phyloP scores from a whole-genome alignment of 2,329 filamentous ascomycete genomes.

The Sporothrix schenckii region DNA sequence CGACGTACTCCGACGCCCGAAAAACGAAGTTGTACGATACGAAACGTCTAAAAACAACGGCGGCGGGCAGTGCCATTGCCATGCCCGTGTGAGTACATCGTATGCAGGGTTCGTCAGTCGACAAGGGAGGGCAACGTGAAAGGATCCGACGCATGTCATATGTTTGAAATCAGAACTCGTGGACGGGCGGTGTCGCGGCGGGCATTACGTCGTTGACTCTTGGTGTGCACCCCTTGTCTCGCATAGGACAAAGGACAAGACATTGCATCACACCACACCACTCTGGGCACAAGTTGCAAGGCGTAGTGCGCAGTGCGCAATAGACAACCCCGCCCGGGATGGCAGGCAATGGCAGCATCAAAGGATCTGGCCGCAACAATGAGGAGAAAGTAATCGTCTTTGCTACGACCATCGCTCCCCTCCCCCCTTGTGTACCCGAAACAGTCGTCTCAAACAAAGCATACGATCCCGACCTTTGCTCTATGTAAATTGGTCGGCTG shows the following conservation, averaged over 20 bases:
- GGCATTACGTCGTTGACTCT: slow-evolving; percentile 15
- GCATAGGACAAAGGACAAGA: neutral
- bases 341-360: neutral
- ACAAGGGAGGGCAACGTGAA: neutral
- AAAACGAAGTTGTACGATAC: too few species aligned
- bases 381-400: neutral
- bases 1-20: too few species aligned
- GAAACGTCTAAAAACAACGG: slow-evolving; percentile 13
- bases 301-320: slow-evolving; percentile 3
- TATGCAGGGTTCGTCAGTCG: neutral
- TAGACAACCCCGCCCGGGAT: slow-evolving; percentile 20
- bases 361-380: neutral
- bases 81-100: neutral
- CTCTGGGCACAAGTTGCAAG: neutral
- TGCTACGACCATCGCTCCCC: slow-evolving; percentile 5
- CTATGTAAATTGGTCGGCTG: neutral
- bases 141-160: neutral
- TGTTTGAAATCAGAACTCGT: slow-evolving; percentile 1
- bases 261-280: neutral
- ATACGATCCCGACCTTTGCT: neutral
- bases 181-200: neutral
- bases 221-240: slow-evolving; percentile 16
- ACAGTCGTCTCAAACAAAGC: slow-evolving; percentile 23
- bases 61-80: slow-evolving; percentile 1
- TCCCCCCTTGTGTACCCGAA: slow-evolving; percentile 16